These are phyloP conservation scores for Trametes coccinea DNA, from an alignment of 768 basidiomycete genomes.

Conservation along the genomic window DNA sequence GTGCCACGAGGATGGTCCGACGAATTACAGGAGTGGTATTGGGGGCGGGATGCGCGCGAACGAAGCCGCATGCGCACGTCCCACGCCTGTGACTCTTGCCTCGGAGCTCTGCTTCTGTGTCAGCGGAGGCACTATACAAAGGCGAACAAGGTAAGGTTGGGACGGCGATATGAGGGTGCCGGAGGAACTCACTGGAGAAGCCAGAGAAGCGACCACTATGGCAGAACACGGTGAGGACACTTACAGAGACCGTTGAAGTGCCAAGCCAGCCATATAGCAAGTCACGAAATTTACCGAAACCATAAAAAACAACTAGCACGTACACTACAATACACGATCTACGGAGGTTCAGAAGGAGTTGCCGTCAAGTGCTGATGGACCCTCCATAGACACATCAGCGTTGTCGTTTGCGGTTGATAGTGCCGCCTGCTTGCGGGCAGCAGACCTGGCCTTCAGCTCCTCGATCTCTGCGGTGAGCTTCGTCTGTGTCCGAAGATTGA, in stretches of 20 bases:
- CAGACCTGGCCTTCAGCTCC: slow-evolving; percentile 50
- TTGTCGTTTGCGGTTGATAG: slow-evolving; percentile 3
- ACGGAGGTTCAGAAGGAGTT: not conserved
- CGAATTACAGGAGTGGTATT: not conserved
- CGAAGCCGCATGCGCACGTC: not conserved
- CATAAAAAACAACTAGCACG: not conserved
- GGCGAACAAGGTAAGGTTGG: not conserved
- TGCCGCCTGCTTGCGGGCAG: slow-evolving; percentile 40
- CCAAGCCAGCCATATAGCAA: not conserved
- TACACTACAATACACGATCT: slow-evolving; percentile 16
- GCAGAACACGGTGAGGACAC: not conserved
- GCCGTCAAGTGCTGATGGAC: slow-evolving; percentile 6
- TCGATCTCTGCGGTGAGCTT: slow-evolving; percentile 63
- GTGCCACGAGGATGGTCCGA: slow-evolving; percentile 15
- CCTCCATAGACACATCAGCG: slow-evolving; percentile 24
- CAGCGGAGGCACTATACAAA: not conserved
- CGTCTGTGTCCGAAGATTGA: slow-evolving; percentile 37
- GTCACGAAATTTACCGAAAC: not conserved
- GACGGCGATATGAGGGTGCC: not conserved
- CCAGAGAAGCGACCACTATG: not conserved
- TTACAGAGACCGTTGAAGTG: not conserved
- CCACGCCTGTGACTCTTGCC: not conserved
- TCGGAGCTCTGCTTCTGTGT: not conserved
- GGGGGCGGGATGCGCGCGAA: not conserved
- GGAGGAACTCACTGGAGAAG: not conserved